phyloP scores from a whole-genome alignment of 2,329 filamentous ascomycete species.

The Aureobasidium sp. region DNA sequence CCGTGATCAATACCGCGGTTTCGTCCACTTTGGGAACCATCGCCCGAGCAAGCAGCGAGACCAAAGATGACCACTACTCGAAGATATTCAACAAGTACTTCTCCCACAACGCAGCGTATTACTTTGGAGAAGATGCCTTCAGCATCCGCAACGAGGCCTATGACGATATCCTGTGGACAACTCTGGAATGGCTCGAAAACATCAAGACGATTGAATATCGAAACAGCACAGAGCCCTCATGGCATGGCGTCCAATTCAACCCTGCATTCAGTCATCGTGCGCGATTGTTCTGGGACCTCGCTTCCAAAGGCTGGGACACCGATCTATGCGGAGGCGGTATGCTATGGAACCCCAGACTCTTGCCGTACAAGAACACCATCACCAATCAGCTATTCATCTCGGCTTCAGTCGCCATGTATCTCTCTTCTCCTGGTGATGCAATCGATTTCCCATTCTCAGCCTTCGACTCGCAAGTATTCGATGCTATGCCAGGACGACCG shows the following conservation, averaged over 20 bases:
- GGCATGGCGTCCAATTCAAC: slow-evolving; percentile 74
- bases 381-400: slow-evolving; percentile 88
- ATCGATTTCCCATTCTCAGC: slow-evolving; percentile 58
- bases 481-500: slow-evolving; percentile 16
- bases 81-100: slow-evolving; percentile 65
- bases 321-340: slow-evolving; percentile 78
- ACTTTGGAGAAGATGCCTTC: slow-evolving; percentile 79
- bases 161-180: slow-evolving; percentile 94
- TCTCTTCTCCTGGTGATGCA: slow-evolving; percentile 74
- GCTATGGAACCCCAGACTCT: slow-evolving; percentile 75
- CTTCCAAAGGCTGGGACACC: slow-evolving; percentile 72
- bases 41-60: background rate
- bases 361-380: slow-evolving; percentile 92
- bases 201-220: slow-evolving; percentile 71
- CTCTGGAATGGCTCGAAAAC: slow-evolving; percentile 80
- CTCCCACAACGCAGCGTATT: slow-evolving; percentile 66
- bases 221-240: slow-evolving; percentile 42
- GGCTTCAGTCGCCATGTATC: slow-evolving; percentile 81
- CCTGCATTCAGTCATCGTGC: slow-evolving; percentile 74
- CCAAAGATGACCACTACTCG: background rate
- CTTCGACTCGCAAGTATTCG: slow-evolving; percentile 18
- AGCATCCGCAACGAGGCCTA: slow-evolving; percentile 71
- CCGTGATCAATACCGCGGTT: slow-evolving; percentile 73
- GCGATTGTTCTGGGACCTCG: slow-evolving; percentile 77
- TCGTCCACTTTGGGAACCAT: slow-evolving; percentile 34